Base-by-base conservation (phyloP, 345 rosid genomes). In the Stellera chamaejasme region DNA sequence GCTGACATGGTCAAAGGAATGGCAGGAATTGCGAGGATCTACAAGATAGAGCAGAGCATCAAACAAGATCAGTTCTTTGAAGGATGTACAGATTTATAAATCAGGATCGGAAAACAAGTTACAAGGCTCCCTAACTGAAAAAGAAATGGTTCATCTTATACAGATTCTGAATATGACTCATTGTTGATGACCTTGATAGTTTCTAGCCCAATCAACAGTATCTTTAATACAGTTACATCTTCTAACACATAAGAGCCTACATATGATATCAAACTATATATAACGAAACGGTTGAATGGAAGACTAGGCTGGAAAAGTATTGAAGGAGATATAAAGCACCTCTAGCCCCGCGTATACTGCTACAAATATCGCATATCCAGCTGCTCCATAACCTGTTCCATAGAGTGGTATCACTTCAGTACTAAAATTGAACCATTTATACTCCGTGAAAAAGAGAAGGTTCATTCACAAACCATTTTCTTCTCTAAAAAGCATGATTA, bases 1-100 rank as follows among this genome's bases (percentile, higher is more conserved):
- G 99, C 97, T 13, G 97, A 86, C 96, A 93, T 86, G 12, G 99
- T 93, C 73, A 92, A 79, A 11, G 96, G 98, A 53, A 92, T 79
- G 45, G 98, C 96, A 1, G 98, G 98, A 69, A 92, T 83, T 12
- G 98, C 98, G 73, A 92, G 79, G 62, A 92, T 72, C 98, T 92
- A 59, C 62, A 14, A 67, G 32, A 65, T 11, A 42, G 65, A 11
- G 58, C 15, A 42, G 65, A 11, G 58, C 15, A 62, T 10, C 43
- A 58, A 23, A 44, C 43, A 14, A 50, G 2, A 25, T 67, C 47
- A 63, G 66, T 61, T 52, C 36, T 32, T 27, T 47, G 27, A 71
- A 62, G 4, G 25, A 42, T 13, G 51, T 36, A 16, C n/a, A 59
- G 45, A n/a, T 36, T 23, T 10, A 45, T 14, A n/a, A 16, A 44